Evolutionary conservation across 192 early-diverging fungal species (phyloP), one percentile per base, ranked within the genome.

Genomic region (Coemansia sp.): DNA sequence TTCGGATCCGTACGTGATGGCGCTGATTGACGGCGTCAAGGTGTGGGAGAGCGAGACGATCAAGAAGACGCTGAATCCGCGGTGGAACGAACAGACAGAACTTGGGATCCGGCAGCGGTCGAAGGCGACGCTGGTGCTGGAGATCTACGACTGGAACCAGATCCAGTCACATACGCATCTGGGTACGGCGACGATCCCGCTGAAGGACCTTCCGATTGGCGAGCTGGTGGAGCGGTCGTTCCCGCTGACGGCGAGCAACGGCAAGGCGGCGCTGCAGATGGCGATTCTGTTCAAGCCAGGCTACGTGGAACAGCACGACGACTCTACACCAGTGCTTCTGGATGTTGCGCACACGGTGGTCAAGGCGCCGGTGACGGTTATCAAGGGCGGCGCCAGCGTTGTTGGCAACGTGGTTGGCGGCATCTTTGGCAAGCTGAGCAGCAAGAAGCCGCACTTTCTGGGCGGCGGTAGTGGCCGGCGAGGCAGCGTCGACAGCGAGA

Each of bases 111-210:
- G 74, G 40, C 65, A 67, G 58, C 84, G 91, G 48, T 83, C 69
- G 5, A 82, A 78, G 54, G 74, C 89, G 12, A 73, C 79, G 46
- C 78, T 92, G 66, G 66, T 72, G 37, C 83, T 92, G 15, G 86
- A 90, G 42, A 81, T 92, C 10, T 94, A 78, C 66, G 92, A 94
- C 74, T 94, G 91, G 91, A 89, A 94, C 63, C 87, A 90, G 77
- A 72, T 94, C 42, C 85, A 85, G 49, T 80, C 85, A 18, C 80
- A 88, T 65, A 87, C 84, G 43, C 82, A 83, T 47, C 74, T 94
- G 8, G 91, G 88, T 56, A 55, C 63, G 5, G 77, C 73, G 16
- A 69, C 69, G 8, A 70, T 94, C 42, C 74, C 86, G 43, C 74
- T 94, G 18, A 67, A 67, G 26, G 81, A 83, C 37, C 69, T 91